Percentiles rank a stretch among this genome's conserved stretches.
These are phyloP conservation scores for Suillus clintonianus DNA, from an alignment of 768 basidiomycete genomes.

Conservation along the genomic window DNA sequence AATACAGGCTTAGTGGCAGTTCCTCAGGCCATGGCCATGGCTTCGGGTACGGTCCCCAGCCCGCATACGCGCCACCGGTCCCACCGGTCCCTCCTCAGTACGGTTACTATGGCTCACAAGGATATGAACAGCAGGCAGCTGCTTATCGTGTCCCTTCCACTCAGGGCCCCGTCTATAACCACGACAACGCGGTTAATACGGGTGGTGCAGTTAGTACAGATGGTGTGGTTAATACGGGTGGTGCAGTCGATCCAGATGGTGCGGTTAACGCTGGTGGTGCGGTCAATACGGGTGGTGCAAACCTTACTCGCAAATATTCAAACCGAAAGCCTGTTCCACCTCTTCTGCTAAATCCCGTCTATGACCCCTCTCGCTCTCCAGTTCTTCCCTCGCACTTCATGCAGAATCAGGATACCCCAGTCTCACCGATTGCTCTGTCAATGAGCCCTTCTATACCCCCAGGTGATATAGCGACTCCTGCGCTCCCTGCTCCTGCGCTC, in stretches of 20 bases:
- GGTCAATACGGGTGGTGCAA: conserved; percentile 23
- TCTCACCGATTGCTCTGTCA: conserved; percentile 1
- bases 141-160: conserved; percentile 8
- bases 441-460: not conserved
- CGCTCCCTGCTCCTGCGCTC: no score
- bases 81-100: conserved; percentile 9
- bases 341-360: conserved; percentile 19
- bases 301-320: conserved; percentile 35
- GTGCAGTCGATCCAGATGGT: not conserved
- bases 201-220: conserved; percentile 19
- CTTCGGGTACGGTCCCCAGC: conserved; percentile 18
- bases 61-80: conserved; percentile 14
- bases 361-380: conserved; percentile 24
- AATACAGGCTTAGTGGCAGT: conserved; percentile 22
- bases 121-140: conserved; percentile 19
- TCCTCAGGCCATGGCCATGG: conserved; percentile 28
- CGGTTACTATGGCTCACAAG: conserved; percentile 18
- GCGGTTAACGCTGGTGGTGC: conserved; percentile 9
- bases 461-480: not conserved
- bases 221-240: no score
- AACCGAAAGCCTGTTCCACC: conserved; percentile 36
- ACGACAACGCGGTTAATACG: not conserved
- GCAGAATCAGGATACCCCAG: conserved; percentile 3
- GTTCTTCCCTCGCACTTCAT: conserved; percentile 22
- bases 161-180: conserved; percentile 14